Conservation (phyloP, 2,329 filamentous ascomycete genomes). For the Nothophaeocryptopus gaeumannii region DNA sequence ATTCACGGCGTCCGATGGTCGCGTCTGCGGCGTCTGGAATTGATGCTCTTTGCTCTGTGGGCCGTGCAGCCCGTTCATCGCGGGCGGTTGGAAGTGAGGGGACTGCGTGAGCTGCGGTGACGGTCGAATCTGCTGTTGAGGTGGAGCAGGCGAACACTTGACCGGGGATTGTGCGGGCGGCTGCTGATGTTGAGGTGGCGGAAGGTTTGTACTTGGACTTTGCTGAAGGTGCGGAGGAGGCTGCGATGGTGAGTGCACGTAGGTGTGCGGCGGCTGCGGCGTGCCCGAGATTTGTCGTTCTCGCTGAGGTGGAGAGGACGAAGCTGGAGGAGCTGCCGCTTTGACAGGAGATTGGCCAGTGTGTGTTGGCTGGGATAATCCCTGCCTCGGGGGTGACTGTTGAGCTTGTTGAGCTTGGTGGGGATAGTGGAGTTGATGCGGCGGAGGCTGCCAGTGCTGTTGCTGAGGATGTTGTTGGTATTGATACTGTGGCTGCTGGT, state of each 20-base stretch:
- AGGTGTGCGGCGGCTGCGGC: conserved; percentile 6
- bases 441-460: conserved; percentile 17
- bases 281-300: conserved; percentile 9
- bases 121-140: conserved; percentile 3
- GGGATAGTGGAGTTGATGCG: conserved; percentile 14
- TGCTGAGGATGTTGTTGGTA: conserved; percentile 19
- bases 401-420: conserved; percentile 9
- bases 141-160: conserved; percentile 30
- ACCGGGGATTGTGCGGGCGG: conserved; percentile 28
- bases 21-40: conserved; percentile 20
- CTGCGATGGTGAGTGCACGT: not conserved
- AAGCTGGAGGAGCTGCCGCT: conserved; percentile 15
- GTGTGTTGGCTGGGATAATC: conserved; percentile 31
- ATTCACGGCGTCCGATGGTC: conserved; percentile 11
- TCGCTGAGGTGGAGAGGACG: conserved; percentile 19
- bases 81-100: conserved; percentile 12
- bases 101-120: conserved; percentile 11
- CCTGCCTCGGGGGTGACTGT: conserved; percentile 10
- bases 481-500: conserved; percentile 15
- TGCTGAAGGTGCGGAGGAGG: conserved; percentile 20
- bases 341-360: conserved; percentile 32
- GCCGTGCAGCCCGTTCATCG: conserved; percentile 14
- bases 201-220: conserved; percentile 31
- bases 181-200: conserved; percentile 25
- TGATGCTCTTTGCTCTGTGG: not conserved